Base-by-base conservation (phyloP, 78 protist species). In the Pirum gemmata region DNA sequence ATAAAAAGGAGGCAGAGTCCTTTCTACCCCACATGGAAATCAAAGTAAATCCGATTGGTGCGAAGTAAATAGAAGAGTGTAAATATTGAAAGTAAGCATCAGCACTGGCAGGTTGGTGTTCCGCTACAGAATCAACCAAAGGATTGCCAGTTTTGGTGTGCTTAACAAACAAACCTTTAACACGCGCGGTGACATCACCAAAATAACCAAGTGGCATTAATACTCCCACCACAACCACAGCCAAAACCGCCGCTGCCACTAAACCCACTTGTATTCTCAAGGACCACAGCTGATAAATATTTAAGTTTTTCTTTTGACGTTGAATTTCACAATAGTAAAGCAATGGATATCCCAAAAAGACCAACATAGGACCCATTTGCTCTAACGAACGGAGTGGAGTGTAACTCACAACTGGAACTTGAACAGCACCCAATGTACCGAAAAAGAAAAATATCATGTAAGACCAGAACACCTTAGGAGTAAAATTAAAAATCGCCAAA, bases 111-210 rank as follows among this genome's bases (percentile, higher is more conserved):
- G 97, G 94, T 93, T 96, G 99, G 89, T 98, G 99, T 91, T 98
- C 99, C 0, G 98, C 93, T 40, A 98, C 99, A 0, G 99, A 97
- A 40, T 97, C 99, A 74, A 97, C 95, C 90, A 98, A 51, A 51
- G 67, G 67, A 13, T 51, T 51, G 13, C 67, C 67, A 51, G 67
- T 51, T 51, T 51, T 51, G 31, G 79, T 76, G 13, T 76, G 79
- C 13, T 76, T 35, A 18, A 76, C 79, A 76, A 76, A 76, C 61
- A 76, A 37, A 21, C 79, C 79, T 35, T 37, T 35, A 5, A 76
- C 38, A 76, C 79, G 79, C 2, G 79, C 79, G 2, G 79, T 38
- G 34, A 76, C 61, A 18, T 35, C 61, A 21, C 79, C 79, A 76
- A 76, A 76, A 13, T 76, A 76, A 13, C 79, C 79, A 2, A 38